phyloP scores from a whole-genome alignment of 352 stramenopile genomes.

The Globisporangium lucens region DNA sequence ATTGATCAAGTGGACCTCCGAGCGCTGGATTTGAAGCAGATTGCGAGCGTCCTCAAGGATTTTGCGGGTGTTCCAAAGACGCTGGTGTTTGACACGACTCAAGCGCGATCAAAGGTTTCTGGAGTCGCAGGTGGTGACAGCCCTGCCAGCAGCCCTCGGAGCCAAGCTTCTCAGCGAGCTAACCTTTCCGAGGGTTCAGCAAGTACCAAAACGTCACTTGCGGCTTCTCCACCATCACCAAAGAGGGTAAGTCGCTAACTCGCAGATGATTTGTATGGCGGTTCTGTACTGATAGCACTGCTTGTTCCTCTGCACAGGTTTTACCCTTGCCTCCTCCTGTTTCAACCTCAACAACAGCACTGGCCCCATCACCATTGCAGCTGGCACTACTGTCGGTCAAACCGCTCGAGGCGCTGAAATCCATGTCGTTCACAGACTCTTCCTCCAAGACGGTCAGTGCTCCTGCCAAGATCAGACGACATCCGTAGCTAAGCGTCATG shows the following conservation, averaged over 20 bases:
- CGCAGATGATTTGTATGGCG: neutral
- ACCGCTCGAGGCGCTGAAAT: slow-evolving; percentile 22
- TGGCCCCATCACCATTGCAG: slow-evolving; percentile 12
- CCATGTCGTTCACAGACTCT: slow-evolving; percentile 7
- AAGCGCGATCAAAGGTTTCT: neutral
- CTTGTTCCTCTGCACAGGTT: neutral
- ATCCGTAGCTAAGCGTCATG: neutral
- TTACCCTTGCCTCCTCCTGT: neutral
- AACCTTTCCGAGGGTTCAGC: neutral
- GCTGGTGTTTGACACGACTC: slow-evolving; percentile 38
- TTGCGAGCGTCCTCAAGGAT: slow-evolving; percentile 31
- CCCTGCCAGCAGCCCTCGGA: neutral
- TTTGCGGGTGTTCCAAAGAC: slow-evolving; percentile 24
- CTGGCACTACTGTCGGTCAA: slow-evolving; percentile 24
- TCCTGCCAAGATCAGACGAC: neutral
- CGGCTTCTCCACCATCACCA: neutral
- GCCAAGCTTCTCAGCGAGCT: neutral
- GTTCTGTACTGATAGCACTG: neutral
- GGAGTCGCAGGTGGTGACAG: neutral
- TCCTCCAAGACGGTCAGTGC: slow-evolving; percentile 13
- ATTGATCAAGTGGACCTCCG: slow-evolving; percentile 47
- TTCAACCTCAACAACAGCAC: neutral
- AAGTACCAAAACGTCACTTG: neutral
- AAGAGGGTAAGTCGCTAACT: neutral
- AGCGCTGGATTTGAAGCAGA: slow-evolving; percentile 29